Percentiles rank a stretch among this genome's conserved stretches.
These are phyloP conservation scores for Brassica balearica DNA, from an alignment of 441 rosid genomes.

Conservation along the genomic window DNA sequence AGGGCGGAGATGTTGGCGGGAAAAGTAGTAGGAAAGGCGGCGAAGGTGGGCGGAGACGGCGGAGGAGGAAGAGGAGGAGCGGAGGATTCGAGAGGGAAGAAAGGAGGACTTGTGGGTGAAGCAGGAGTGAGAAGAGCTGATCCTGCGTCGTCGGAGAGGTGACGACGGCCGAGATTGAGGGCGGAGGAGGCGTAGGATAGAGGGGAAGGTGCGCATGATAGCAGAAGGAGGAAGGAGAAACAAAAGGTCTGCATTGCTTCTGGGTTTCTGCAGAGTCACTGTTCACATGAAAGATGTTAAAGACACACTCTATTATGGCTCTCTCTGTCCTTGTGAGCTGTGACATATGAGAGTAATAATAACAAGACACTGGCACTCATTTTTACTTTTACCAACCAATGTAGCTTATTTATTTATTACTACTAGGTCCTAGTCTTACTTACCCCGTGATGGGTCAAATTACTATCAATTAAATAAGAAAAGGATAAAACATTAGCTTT, in stretches of 20 bases:
- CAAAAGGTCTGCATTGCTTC: conserved; percentile 33
- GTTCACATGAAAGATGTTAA: conserved; percentile 27
- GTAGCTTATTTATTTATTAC: conserved; percentile 16
- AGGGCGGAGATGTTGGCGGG: conserved; percentile 95
- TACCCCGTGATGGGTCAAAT: conserved; percentile 6
- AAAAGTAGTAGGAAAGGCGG: conserved; percentile 78
- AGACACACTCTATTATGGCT: background rate
- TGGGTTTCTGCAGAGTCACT: conserved; percentile 30
- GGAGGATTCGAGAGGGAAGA: conserved; percentile 57
- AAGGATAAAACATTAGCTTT: background rate
- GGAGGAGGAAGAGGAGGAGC: conserved; percentile 51
- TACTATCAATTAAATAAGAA: background rate
- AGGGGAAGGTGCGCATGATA: conserved; percentile 31
- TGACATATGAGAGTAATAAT: conserved; percentile 2
- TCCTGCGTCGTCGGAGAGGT: conserved; percentile 34
- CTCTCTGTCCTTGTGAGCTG: conserved; percentile 7
- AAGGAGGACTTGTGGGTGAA: conserved; percentile 46
- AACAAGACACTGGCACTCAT: background rate
- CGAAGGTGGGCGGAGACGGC: conserved; percentile 55
- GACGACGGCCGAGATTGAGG: conserved; percentile 37
- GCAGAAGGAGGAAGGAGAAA: conserved; percentile 30
- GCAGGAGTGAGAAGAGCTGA: conserved; percentile 23
- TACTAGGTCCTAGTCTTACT: background rate
- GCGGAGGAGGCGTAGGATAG: conserved; percentile 41
- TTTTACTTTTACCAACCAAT: conserved; percentile 19